phyloP scores from a whole-genome alignment of 164 flowering plant genomes.

The Vitis amurensis region DNA sequence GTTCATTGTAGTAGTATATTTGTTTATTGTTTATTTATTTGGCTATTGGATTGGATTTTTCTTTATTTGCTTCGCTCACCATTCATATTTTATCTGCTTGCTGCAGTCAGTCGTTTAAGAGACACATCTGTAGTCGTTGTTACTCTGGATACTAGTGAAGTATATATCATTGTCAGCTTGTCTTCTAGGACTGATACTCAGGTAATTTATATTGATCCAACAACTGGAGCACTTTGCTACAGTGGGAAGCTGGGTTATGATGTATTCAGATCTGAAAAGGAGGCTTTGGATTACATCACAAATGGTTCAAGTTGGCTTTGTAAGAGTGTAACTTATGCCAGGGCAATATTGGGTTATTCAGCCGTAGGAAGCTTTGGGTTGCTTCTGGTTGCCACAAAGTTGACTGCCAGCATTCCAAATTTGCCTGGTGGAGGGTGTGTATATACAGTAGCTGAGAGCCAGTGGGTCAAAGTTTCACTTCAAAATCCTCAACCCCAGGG shows the following conservation, averaged over 20 bases:
- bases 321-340: constrained; percentile 55
- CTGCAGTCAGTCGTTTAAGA: constrained; percentile 55
- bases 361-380: constrained; percentile 77
- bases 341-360: constrained; percentile 85
- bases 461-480: constrained; percentile 83
- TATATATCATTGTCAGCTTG: constrained; percentile 72
- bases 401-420: constrained; percentile 60
- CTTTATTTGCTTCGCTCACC: neutral
- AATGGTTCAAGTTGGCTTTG: constrained; percentile 76
- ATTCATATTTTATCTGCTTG: neutral
- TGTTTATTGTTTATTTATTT: neutral
- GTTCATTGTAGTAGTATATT: no score
- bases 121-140: constrained; percentile 74
- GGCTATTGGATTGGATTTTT: neutral
- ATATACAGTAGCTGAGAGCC: constrained; percentile 78
- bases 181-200: constrained; percentile 75
- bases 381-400: constrained; percentile 86
- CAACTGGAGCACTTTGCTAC: constrained; percentile 78
- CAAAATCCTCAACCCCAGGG: constrained; percentile 82
- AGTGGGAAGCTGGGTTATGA: constrained; percentile 67
- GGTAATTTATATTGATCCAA: constrained; percentile 88
- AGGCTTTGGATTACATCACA: constrained; percentile 69
- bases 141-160: constrained; percentile 75
- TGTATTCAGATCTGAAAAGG: constrained; percentile 65
- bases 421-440: constrained; percentile 95